Conservation (phyloP, 2,329 filamentous ascomycete species). For the Sphaerostilbella broomeana region DNA sequence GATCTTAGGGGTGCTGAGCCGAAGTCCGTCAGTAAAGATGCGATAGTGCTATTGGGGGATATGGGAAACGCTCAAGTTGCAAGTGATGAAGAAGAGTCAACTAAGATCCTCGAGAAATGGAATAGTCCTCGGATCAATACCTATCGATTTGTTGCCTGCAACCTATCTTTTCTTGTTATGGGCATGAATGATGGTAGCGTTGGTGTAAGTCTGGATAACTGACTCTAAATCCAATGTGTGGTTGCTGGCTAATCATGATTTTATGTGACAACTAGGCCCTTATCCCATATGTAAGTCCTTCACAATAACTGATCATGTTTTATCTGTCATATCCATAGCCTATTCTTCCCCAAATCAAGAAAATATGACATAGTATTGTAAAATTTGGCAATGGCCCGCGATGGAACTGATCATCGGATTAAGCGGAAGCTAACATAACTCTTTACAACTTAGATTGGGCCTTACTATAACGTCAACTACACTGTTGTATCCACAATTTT, state of each 20-base stretch:
- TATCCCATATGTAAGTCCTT: constrained; percentile 45
- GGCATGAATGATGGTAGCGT: constrained; percentile 54
- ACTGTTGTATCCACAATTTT: constrained; percentile 39
- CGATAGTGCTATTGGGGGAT: no score
- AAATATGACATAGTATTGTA: background rate
- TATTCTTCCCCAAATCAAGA: constrained; percentile 7
- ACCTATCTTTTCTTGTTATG: constrained; percentile 52
- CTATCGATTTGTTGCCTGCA: constrained; percentile 44
- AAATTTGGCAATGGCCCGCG: background rate
- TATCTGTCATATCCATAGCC: background rate
- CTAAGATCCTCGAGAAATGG: no score
- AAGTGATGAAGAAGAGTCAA: no score
- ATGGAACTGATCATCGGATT: no score
- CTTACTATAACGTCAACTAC: constrained; percentile 36
- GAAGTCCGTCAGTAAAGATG: no score
- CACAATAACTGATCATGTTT: no score
- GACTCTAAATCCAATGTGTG: no score
- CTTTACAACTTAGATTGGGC: constrained; percentile 16
- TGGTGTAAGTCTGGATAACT: constrained; percentile 39
- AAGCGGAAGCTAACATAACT: no score
- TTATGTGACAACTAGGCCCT: constrained; percentile 32
- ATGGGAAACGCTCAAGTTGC: no score
- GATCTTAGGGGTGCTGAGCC: no score
- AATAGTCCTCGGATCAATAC: constrained; percentile 44
- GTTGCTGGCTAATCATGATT: constrained; percentile 6